Evolutionary conservation across 495 filamentous ascomycete species (phyloP), one percentile per base, ranked within the genome.

Genomic region (Tuber microsphaerosporum): DNA sequence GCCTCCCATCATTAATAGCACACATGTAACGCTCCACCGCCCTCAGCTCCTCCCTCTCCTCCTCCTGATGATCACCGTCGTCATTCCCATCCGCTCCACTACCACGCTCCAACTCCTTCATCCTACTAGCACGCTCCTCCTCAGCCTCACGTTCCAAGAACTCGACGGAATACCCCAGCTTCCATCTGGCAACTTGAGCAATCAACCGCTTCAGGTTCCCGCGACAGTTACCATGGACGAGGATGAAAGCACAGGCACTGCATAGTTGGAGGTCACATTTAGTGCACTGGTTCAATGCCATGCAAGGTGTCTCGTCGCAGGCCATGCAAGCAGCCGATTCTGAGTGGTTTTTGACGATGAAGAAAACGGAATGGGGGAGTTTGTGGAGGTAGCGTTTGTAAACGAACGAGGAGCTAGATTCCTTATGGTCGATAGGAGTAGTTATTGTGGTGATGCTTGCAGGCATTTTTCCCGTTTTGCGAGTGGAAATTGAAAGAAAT

Each of bases 351-450:
- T 69, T 46, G 20, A 75, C 44, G 9, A 70, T n/a, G 3, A 17
- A n/a, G 72, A 79, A 79, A 45, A 8, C 20, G 26, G 71, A n/a
- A 45, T 79, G 77, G 31, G 77, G 77, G 17, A 75, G 72, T 31
- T 73, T 79, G 70, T 79, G 77, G 26, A 79, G 72, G 69, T 79
- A 79, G 19, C 37, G n/a, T 26, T 41, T 79, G 51, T 75, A 79
- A 34, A 34, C 37, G 5, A 65, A 65, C 14, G 56, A 65, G 56
- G 56, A 17, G 56, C 56, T 34, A 65, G 26, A 16, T 17, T 65
- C 56, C 12, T 65, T 65, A 65, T 17, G 14, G 14, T 65, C 56
- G 12, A 16, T 34, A 31, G 12, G 56, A 34, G 26, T 19, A 4
- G 56, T 19, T 2, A 26, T 34, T 16, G 56, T 19, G 12, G 56